These are phyloP conservation scores for Peniophora sp. DNA, from an alignment of 1,284 basidiomycete genomes.

Conservation along the genomic window DNA sequence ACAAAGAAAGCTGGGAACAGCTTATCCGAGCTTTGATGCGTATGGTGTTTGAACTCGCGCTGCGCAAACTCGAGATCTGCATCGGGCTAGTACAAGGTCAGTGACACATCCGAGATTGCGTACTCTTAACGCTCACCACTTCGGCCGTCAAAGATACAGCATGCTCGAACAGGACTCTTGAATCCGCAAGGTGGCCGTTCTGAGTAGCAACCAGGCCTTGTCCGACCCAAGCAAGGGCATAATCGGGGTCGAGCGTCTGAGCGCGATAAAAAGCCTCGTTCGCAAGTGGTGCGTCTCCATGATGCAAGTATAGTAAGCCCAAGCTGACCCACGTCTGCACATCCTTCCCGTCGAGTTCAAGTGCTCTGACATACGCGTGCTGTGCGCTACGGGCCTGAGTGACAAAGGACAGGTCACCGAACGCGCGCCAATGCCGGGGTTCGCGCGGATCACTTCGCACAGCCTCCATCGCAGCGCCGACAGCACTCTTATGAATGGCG, in stretches of 20 bases:
- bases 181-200: slow-evolving; percentile 58
- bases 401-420: slow-evolving; percentile 74
- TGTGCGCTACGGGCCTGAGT: slow-evolving; percentile 69
- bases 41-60: slow-evolving; percentile 45
- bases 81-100: slow-evolving; percentile 46
- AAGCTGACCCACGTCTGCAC: slow-evolving; percentile 82
- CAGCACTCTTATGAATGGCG: slow-evolving; percentile 42
- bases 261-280: slow-evolving; percentile 84
- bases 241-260: slow-evolving; percentile 90
- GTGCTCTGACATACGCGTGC: slow-evolving; percentile 86
- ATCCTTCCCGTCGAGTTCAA: slow-evolving; percentile 79
- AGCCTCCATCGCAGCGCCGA: slow-evolving; percentile 66
- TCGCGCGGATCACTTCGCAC: slow-evolving; percentile 72
- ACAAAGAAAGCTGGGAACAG: slow-evolving; percentile 77
- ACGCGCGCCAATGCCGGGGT: slow-evolving; percentile 73
- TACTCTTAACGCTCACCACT: slow-evolving; percentile 62
- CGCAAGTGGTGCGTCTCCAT: slow-evolving; percentile 79
- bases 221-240: slow-evolving; percentile 87
- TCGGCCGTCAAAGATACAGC: slow-evolving; percentile 67
- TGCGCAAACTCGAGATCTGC: slow-evolving; percentile 79
- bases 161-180: slow-evolving; percentile 75
- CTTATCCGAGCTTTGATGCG: slow-evolving; percentile 19
- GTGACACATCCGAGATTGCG: background rate
- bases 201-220: slow-evolving; percentile 77
- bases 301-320: slow-evolving; percentile 83